Conservation (phyloP, 129 eudicot genomes). For the Artemisia argyi region DNA sequence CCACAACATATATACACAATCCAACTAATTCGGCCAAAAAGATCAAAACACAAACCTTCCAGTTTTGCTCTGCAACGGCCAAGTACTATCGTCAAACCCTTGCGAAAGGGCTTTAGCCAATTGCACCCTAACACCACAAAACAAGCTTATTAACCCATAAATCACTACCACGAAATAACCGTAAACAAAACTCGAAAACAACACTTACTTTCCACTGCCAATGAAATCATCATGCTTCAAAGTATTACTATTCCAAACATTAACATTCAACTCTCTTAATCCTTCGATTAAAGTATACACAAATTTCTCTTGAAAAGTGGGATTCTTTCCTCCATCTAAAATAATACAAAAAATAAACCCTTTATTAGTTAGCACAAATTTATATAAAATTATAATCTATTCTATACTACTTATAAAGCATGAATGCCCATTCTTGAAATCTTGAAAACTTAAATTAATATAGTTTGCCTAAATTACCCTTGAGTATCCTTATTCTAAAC, state of each 20-base stretch:
- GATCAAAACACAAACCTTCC: constrained; percentile 61
- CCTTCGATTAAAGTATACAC: constrained; percentile 81
- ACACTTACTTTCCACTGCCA: constrained; percentile 88
- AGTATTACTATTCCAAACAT: constrained; percentile 95
- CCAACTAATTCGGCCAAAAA: background rate
- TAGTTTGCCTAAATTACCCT: no score
- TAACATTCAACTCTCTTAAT: constrained; percentile 60
- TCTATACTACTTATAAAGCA: no score
- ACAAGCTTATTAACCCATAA: constrained; percentile 6
- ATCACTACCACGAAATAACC: background rate
- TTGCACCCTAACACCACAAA: constrained; percentile 51
- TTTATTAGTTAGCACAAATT: constrained; percentile 9
- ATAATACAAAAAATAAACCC: constrained; percentile 1
- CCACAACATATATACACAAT: no score
- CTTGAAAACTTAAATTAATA: no score
- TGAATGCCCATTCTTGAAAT: no score
- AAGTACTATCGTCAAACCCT: constrained; percentile 82
- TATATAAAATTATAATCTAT: background rate
- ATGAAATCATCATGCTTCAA: constrained; percentile 66
- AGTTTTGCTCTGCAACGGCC: constrained; percentile 75
- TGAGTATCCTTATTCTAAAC: no score
- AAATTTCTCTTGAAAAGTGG: constrained; percentile 93
- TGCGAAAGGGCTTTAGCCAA: constrained; percentile 76
- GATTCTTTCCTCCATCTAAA: constrained; percentile 96
- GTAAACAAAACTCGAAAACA: background rate